These are phyloP conservation scores for Dysphania ambrosioides DNA, from an alignment of 148 eudicot genomes.

Conservation along the genomic window DNA sequence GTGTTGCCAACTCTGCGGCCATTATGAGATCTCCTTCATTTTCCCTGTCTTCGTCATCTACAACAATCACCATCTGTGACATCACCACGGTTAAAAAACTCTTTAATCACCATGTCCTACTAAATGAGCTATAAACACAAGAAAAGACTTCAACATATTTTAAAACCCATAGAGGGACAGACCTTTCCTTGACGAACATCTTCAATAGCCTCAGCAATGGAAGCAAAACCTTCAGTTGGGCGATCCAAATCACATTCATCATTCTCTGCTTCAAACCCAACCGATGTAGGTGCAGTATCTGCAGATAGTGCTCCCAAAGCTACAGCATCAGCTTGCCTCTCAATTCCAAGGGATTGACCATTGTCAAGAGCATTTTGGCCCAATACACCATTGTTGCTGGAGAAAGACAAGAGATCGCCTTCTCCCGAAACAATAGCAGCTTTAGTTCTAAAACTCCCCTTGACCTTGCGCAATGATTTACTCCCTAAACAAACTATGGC, in stretches of 20 bases:
- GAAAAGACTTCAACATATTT: neutral
- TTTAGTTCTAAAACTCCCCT: conserved; percentile 36
- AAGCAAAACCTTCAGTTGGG: conserved; percentile 78
- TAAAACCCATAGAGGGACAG: conserved; percentile 21
- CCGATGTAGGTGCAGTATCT: conserved; percentile 53
- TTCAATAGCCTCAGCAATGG: conserved; percentile 88
- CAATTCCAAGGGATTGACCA: conserved; percentile 49
- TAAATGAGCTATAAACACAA: neutral
- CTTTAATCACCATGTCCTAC: neutral
- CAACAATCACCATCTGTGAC: conserved; percentile 81
- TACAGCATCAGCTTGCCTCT: conserved; percentile 58
- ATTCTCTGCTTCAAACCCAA: conserved; percentile 41
- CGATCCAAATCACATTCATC: conserved; percentile 73
- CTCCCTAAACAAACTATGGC: conserved; percentile 31
- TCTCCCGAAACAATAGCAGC: conserved; percentile 65
- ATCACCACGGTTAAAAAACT: conserved; percentile 12
- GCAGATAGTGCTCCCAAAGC: conserved; percentile 67
- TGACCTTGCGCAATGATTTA: conserved; percentile 35
- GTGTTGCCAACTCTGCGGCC: conserved; percentile 78
- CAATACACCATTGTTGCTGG: conserved; percentile 29
- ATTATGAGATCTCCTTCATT: conserved; percentile 90
- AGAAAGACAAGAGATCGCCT: conserved; percentile 48
- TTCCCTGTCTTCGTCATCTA: conserved; percentile 92
- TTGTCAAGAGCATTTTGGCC: conserved; percentile 26
- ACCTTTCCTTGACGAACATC: conserved; percentile 97